Base-by-base conservation (phyloP, 208 protist genomes). In the Porcisia deanei region DNA sequence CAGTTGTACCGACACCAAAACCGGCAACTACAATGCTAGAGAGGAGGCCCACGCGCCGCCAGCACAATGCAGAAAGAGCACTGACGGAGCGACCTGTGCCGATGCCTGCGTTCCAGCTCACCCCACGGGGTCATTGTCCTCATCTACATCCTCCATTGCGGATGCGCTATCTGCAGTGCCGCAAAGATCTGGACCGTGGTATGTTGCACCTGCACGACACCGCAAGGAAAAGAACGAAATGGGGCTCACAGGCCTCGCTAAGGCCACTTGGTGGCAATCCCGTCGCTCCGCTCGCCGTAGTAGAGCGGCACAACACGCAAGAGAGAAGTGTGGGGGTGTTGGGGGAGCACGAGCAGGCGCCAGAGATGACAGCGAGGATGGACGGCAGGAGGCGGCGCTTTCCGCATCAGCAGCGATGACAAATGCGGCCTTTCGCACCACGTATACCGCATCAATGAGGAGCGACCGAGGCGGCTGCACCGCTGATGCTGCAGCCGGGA, bases 121-220 rank as follows among this genome's bases (percentile, higher is more conserved):
- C 54, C 25, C 54, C 54, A 8, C 22, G 6, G 60, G 16, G 0
- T 34, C 63, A 41, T 12, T 41, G 63, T 45, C 41, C 9, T 68
- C 37, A 10, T 43, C 12, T 1, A 12, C 63, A 8, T 52, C 66
- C 49, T 49, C 45, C 20, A 37, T 64, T 41, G 18, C 70, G 22
- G 69, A 53, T 2, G 34, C 53, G 9, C 30, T 66, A 47, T 65
- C 45, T 1, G 52, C 45, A 0, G 55, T 59, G 41, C 76, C 76
- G 39, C 69, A 71, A 8, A 71, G 43, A 7, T 10, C 64, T 3
- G 77, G 77, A 10, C 77, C 77, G 55, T 82, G 77, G 77, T 82
- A 82, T 58, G 72, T 72, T 12, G 53, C 57, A n/a, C 72, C 71
- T 41, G 66, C 71, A 9, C 65, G 45, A 22, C 57, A 58, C 3